A percentile compares a stretch with the other conserved stretches of the same genome.
phyloP scores from a whole-genome alignment of 176 grass and related monocot species.

The Tillandsia fasciculata region DNA sequence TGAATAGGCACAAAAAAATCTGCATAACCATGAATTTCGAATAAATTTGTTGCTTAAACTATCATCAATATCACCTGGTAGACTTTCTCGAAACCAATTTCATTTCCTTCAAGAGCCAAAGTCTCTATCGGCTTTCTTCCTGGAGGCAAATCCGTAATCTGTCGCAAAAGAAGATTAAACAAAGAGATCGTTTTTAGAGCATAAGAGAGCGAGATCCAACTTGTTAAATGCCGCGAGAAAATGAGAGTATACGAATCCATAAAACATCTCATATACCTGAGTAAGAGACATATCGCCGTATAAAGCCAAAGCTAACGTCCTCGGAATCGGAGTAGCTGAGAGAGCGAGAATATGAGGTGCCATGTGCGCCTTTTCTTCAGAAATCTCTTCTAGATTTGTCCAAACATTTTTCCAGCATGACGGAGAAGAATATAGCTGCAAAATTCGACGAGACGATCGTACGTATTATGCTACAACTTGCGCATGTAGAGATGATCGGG shows the following conservation, averaged over 20 bases:
- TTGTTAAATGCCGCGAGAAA: not conserved
- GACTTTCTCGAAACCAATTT: slow-evolving; percentile 62
- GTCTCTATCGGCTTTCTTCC: slow-evolving; percentile 77
- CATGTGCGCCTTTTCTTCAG: slow-evolving; percentile 73
- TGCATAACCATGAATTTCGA: slow-evolving; percentile 2
- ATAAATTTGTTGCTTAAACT: not conserved
- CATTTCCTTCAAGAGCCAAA: slow-evolving; percentile 78
- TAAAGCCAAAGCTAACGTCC: slow-evolving; percentile 87
- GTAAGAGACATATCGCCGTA: slow-evolving; percentile 97
- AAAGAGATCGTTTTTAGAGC: too few species aligned
- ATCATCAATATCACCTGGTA: slow-evolving; percentile 50
- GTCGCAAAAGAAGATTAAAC: slow-evolving; percentile 4
- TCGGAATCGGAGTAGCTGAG: slow-evolving; percentile 95
- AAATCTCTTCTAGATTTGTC: slow-evolving; percentile 30
- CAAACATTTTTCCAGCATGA: slow-evolving; percentile 36
- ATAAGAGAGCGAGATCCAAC: not conserved
- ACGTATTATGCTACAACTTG: slow-evolving; percentile 3
- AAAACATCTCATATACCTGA: slow-evolving; percentile 40
- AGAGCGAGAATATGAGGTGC: slow-evolving; percentile 93
- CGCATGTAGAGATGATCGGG: not conserved
- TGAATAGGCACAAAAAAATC: not conserved
- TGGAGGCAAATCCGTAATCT: slow-evolving; percentile 94
- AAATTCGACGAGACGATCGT: not conserved
- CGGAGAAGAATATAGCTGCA: slow-evolving; percentile 49
- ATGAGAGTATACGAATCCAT: not conserved